A percentile compares a stretch with the other conserved stretches of the same genome.
phyloP scores from a whole-genome alignment of 768 basidiomycete species.

The Mycena amicta region DNA sequence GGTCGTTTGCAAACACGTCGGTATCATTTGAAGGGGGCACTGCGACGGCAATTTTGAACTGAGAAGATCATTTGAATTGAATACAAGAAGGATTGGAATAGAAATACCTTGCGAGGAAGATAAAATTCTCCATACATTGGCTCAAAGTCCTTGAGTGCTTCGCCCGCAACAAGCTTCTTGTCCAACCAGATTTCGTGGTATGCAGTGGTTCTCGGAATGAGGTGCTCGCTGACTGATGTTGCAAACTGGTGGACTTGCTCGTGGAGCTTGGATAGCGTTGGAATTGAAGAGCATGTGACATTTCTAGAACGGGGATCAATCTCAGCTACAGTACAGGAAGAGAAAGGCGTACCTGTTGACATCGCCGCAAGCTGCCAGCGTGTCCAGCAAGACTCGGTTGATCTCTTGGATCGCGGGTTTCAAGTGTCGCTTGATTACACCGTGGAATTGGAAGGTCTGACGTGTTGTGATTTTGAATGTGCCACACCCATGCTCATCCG shows the following conservation, averaged over 20 bases:
- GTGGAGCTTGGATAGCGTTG: conserved; percentile 86
- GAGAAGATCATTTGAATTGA: conserved; percentile 15
- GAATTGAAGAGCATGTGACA: conserved; percentile 89
- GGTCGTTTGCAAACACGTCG: conserved; percentile 93
- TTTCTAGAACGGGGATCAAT: conserved; percentile 68
- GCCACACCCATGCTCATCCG: conserved; percentile 91
- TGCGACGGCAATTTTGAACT: conserved; percentile 98
- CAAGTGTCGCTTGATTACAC: conserved; percentile 94
- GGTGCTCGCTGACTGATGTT: conserved; percentile 78
- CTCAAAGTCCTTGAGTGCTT: conserved; percentile 91
- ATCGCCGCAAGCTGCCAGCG: conserved; percentile 97
- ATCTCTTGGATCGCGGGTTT: conserved; percentile 97
- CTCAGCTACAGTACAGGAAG: neutral
- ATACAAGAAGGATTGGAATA: neutral
- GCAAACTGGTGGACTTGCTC: conserved; percentile 81
- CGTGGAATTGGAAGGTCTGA: conserved; percentile 99
- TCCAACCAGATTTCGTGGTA: conserved; percentile 99
- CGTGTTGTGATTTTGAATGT: conserved; percentile 98
- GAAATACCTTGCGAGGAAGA: conserved; percentile 83
- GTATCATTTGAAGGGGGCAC: conserved; percentile 97
- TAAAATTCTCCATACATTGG: conserved; percentile 98
- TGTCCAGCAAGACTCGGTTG: conserved; percentile 88
- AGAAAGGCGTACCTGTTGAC: conserved; percentile 76
- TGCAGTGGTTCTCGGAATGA: conserved; percentile 88
- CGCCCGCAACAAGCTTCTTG: conserved; percentile 94